Conservation (phyloP, 192 early-diverging fungal genomes). For the Linnemannia elongata region DNA sequence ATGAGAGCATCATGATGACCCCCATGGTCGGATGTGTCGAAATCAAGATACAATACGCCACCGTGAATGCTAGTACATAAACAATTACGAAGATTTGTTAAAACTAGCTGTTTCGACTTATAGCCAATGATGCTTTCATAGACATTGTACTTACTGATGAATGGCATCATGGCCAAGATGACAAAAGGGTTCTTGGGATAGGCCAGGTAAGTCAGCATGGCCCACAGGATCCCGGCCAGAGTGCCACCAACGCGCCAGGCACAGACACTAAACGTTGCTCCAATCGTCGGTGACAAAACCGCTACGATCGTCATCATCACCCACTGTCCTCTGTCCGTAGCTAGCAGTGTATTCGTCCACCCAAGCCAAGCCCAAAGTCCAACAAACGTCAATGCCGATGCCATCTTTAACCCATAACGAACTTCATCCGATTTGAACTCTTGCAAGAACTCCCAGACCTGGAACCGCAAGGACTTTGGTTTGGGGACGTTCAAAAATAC, state of each 20-base stretch:
- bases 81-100: background rate
- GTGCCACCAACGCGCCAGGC: conserved; percentile 57
- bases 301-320: conserved; percentile 51
- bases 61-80: conserved; percentile 3
- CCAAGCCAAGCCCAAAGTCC: conserved; percentile 55
- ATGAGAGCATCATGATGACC: conserved; percentile 26
- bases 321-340: conserved; percentile 55
- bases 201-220: conserved; percentile 29
- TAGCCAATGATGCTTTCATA: background rate
- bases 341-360: conserved; percentile 20
- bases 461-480: conserved; percentile 39
- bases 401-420: conserved; percentile 62
- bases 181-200: conserved; percentile 8
- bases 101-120: background rate
- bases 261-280: conserved; percentile 56
- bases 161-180: conserved; percentile 10
- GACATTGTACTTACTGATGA: conserved; percentile 9
- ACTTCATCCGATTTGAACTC: conserved; percentile 49
- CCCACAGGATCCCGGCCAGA: conserved; percentile 48
- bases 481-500: background rate
- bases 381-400: conserved; percentile 38
- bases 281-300: conserved; percentile 33
- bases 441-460: conserved; percentile 42
- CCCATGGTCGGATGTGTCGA: conserved; percentile 16
- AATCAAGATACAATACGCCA: conserved; percentile 4